These are phyloP conservation scores for Xylaria sp. DNA, from an alignment of 2,329 filamentous ascomycete species.

Conservation along the genomic window DNA sequence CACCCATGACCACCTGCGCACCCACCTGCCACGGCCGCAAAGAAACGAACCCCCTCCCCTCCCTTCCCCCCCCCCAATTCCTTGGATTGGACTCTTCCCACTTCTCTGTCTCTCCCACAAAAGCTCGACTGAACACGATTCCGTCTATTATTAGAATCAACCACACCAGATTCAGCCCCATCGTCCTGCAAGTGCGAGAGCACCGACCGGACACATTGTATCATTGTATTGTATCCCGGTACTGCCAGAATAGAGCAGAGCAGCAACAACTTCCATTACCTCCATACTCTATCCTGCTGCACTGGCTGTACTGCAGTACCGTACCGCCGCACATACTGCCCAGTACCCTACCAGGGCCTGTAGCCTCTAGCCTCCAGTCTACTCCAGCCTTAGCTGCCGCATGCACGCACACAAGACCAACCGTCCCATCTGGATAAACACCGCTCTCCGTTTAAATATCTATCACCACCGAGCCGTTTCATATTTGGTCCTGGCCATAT, in stretches of 20 bases:
- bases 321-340: neutral
- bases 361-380: neutral
- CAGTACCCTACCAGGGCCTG: neutral
- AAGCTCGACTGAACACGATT: constrained; percentile 46
- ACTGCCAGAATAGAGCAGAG: no score
- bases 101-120: constrained; percentile 33
- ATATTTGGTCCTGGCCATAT: constrained; percentile 13
- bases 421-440: constrained; percentile 18
- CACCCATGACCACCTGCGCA: no score
- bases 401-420: no score
- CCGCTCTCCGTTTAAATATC: constrained; percentile 11
- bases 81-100: constrained; percentile 22
- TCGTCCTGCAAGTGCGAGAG: constrained; percentile 43
- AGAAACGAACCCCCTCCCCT: constrained; percentile 16
- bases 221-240: constrained; percentile 33
- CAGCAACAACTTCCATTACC: constrained; percentile 21
- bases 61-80: constrained; percentile 19
- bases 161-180: constrained; percentile 56
- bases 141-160: constrained; percentile 56
- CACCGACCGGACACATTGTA: constrained; percentile 33
- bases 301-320: neutral
- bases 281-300: neutral
- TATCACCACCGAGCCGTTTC: constrained; percentile 19
- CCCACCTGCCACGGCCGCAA: neutral
- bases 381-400: no score